Percentiles rank a stretch among this genome's conserved stretches.
Conservation (phyloP, 208 protist genomes). For the Borovskyia barvae region DNA sequence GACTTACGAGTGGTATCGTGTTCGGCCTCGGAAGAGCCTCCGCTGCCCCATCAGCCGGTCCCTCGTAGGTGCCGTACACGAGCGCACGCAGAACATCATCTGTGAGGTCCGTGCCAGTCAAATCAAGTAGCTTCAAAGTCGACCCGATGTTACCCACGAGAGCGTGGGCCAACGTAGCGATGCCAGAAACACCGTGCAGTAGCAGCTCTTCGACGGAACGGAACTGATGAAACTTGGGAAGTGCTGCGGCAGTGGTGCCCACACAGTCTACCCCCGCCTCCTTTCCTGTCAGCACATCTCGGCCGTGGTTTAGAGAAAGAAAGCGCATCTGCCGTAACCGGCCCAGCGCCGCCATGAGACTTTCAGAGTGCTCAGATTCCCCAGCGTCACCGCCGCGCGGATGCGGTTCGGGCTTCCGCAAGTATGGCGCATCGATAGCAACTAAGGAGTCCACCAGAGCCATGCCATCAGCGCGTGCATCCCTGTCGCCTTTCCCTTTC, state of each 20-base stretch:
- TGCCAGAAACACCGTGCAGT: slow-evolving; percentile 5
- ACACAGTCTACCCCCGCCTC: background rate
- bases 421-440: slow-evolving; percentile 10
- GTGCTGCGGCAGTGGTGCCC: background rate
- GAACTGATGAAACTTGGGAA: background rate
- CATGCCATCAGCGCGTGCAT: background rate
- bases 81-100: slow-evolving; percentile 9
- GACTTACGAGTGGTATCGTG: slow-evolving; percentile 5
- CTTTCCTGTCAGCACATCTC: background rate
- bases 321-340: slow-evolving; percentile 7
- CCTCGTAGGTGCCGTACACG: slow-evolving; percentile 6
- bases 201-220: slow-evolving; percentile 2
- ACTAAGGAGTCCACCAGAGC: slow-evolving; percentile 6
- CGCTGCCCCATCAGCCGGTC: background rate
- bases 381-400: background rate
- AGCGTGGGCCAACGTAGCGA: slow-evolving; percentile 6
- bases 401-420: no score
- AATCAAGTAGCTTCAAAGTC: slow-evolving; percentile 15
- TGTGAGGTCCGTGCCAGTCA: slow-evolving; percentile 16
- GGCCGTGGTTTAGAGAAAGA: slow-evolving; percentile 5
- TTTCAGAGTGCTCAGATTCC: background rate
- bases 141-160: slow-evolving; percentile 1
- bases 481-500: no score
- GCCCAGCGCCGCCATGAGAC: background rate
- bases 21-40: background rate